Conservation (phyloP, 371 early-diverging fungal species). For the Phascolomyces articulosus region DNA sequence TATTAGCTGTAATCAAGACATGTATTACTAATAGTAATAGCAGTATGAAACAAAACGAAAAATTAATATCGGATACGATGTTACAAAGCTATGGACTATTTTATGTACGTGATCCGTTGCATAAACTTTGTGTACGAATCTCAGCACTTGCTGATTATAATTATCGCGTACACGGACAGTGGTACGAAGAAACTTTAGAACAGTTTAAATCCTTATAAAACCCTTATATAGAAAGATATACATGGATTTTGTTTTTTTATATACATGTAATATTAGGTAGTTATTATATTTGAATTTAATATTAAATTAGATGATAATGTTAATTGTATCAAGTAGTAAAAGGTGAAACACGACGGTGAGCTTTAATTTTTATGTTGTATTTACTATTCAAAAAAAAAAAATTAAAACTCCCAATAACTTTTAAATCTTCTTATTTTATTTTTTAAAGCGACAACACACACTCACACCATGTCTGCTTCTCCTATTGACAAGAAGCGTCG, state of each 20-base stretch:
- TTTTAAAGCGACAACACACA: no score
- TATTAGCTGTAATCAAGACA: conserved; percentile 50
- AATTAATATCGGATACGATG: conserved; percentile 33
- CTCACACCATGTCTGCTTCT: conserved; percentile 13
- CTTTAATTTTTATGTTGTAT: no score
- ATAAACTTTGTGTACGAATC: conserved; percentile 48
- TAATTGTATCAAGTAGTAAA: no score
- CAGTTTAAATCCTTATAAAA: not conserved
- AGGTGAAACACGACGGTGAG: no score
- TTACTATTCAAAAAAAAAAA: no score
- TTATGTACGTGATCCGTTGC: conserved; percentile 53
- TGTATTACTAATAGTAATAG: conserved; percentile 34
- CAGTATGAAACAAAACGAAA: conserved; percentile 26
- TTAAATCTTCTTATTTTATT: not conserved
- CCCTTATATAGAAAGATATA: not conserved
- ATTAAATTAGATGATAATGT: no score
- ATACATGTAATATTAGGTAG: no score
- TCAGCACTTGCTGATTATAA: conserved; percentile 60
- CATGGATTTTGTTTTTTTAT: not conserved
- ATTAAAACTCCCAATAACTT: not conserved
- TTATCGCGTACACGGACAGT: conserved; percentile 62
- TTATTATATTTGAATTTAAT: no score
- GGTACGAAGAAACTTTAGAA: conserved; percentile 62
- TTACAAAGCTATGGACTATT: conserved; percentile 65
- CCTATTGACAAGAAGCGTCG: conserved; percentile 20